phyloP scores from a whole-genome alignment of 192 early-diverging fungal genomes.

The Cetraspora pellucida region DNA sequence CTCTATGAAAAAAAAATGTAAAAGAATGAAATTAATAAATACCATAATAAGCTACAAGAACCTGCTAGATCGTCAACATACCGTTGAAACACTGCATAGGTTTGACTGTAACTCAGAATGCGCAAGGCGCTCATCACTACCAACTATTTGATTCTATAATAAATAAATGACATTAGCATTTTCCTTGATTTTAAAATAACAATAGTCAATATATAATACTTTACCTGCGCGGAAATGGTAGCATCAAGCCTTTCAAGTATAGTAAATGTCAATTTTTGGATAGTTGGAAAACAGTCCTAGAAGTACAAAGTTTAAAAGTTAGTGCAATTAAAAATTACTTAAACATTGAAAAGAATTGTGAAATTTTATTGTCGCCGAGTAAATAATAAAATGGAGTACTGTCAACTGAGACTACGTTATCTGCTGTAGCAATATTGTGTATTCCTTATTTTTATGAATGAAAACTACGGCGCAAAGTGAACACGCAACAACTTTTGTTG shows the following conservation, averaged over 20 bases:
- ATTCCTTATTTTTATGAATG: too few relatives aligned
- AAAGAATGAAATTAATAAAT: neutral
- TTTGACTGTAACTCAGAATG: slow-evolving; percentile 91
- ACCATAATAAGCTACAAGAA: neutral
- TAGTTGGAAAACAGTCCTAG: slow-evolving; percentile 74
- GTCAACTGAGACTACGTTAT: too few relatives aligned
- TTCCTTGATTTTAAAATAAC: neutral
- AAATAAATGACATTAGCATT: neutral
- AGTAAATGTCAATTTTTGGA: slow-evolving; percentile 73
- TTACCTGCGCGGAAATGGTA: slow-evolving; percentile 52
- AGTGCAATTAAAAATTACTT: neutral
- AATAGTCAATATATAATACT: neutral
- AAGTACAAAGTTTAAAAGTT: neutral
- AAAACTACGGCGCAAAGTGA: neutral
- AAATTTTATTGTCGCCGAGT: too few relatives aligned
- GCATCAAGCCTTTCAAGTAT: slow-evolving; percentile 81
- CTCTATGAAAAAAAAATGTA: slow-evolving; percentile 48
- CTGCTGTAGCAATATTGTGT: too few relatives aligned
- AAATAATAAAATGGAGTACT: too few relatives aligned
- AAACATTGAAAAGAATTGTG: neutral
- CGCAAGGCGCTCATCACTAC: slow-evolving; percentile 77
- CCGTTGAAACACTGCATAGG: slow-evolving; percentile 87
- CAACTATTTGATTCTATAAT: slow-evolving; percentile 73
- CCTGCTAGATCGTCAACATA: slow-evolving; percentile 31
- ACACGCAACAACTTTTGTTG: neutral